Conservation (phyloP, 345 rosid species). For the Gossypium turneri region DNA sequence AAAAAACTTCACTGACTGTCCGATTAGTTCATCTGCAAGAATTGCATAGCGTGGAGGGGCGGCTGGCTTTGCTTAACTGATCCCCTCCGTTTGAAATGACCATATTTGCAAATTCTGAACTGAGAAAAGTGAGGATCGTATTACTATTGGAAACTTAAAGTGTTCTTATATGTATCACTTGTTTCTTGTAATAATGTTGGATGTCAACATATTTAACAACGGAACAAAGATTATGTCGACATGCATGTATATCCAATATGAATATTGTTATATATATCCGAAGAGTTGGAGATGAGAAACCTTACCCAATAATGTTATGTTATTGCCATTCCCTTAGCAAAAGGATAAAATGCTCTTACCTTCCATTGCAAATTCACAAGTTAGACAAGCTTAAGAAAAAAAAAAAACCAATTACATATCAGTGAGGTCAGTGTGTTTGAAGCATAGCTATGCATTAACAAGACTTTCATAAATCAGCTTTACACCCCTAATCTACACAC, state of each 20-base stretch:
- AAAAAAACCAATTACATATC: neutral
- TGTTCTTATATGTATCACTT: neutral
- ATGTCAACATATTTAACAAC: neutral
- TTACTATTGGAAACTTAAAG: neutral
- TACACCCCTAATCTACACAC: slow-evolving; percentile 15
- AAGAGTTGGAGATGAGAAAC: neutral
- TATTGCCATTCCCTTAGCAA: neutral
- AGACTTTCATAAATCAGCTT: slow-evolving; percentile 1
- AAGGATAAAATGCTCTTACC: neutral
- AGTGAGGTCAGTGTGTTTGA: neutral
- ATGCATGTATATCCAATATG: neutral
- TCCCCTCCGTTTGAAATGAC: neutral
- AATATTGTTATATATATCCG: neutral
- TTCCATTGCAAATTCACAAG: slow-evolving; percentile 8
- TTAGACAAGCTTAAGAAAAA: neutral
- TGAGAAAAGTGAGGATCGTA: neutral
- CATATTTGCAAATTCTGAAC: neutral
- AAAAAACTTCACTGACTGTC: no score
- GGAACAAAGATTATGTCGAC: neutral
- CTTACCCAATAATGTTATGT: neutral
- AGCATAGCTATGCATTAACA: neutral
- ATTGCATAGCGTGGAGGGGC: neutral
- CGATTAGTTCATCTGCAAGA: neutral
- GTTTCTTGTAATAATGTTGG: neutral
- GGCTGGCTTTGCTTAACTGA: neutral